A percentile compares a stretch with the other conserved stretches of the same genome.
These are phyloP conservation scores for Ceratobasidium sp. DNA, from an alignment of 1,284 basidiomycete species.

Conservation along the genomic window DNA sequence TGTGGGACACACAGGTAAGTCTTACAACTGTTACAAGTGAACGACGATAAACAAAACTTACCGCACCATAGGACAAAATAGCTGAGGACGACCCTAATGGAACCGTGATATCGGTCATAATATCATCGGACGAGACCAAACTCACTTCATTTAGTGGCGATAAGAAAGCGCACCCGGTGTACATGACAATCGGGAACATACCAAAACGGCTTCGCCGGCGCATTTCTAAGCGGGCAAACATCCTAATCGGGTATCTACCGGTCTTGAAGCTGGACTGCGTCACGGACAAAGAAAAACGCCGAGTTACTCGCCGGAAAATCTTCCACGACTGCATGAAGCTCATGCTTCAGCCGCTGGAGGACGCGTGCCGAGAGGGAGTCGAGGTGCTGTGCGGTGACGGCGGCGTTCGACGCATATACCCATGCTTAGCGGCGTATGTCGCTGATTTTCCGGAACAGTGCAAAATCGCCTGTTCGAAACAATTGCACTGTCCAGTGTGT, in stretches of 20 bases:
- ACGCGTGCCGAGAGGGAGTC: constrained; percentile 12
- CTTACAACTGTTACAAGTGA: neutral
- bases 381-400: constrained; percentile 44
- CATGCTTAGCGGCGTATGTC: neutral
- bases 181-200: constrained; percentile 48
- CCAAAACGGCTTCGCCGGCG: constrained; percentile 38
- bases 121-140: constrained; percentile 47
- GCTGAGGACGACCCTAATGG: neutral
- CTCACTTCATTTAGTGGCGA: constrained; percentile 42
- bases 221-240: constrained; percentile 26
- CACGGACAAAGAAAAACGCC: neutral
- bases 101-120: constrained; percentile 30
- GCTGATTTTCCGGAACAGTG: constrained; percentile 49
- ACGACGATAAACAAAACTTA: neutral
- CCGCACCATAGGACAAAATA: constrained; percentile 1
- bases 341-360: constrained; percentile 37
- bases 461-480: constrained; percentile 24
- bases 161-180: constrained; percentile 48
- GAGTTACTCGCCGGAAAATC: neutral
- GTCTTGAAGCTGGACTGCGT: constrained; percentile 27
- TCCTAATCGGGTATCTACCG: constrained; percentile 46
- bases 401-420: constrained; percentile 23
- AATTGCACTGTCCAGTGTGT: constrained; percentile 41
- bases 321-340: constrained; percentile 47
- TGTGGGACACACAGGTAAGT: constrained; percentile 45